Evolutionary conservation across 495 filamentous ascomycete species (phyloP).

Genomic region (Penicillium manginii): DNA sequence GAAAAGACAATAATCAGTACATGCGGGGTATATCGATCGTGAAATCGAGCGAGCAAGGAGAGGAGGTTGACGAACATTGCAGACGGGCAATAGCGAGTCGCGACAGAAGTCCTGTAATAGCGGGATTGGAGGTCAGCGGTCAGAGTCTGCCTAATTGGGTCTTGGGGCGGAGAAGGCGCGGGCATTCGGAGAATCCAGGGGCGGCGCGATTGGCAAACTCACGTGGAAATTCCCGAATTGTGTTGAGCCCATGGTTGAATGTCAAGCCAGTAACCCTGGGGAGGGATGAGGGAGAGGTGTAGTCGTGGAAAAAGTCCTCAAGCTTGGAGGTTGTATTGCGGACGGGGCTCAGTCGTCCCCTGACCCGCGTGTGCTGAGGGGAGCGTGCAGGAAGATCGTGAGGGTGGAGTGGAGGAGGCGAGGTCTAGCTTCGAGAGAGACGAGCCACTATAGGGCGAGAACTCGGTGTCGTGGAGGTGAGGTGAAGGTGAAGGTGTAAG

Average conservation of each 20-base stretch:
- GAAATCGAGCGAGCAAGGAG: not conserved
- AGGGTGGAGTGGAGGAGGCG: not conserved
- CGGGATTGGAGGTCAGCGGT: conserved; percentile 19
- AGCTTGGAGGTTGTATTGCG: conserved; percentile 6
- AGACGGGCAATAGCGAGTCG: conserved; percentile 92
- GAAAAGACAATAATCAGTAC: not conserved
- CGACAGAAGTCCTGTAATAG: conserved; percentile 83
- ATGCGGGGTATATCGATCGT: no score
- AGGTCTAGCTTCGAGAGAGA: not conserved
- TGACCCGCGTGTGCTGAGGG: conserved; percentile 34
- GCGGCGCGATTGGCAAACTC: conserved; percentile 40
- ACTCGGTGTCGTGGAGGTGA: not conserved
- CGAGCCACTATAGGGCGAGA: conserved; percentile 5
- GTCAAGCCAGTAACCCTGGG: not conserved
- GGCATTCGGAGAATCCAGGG: conserved; percentile 1
- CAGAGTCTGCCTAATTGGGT: conserved; percentile 19
- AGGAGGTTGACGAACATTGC: conserved; percentile 74
- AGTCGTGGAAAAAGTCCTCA: not conserved
- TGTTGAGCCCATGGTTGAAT: conserved; percentile 58
- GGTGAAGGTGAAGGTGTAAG: not conserved
- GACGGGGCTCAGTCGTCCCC: conserved; percentile 27
- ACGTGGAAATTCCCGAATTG: conserved; percentile 92
- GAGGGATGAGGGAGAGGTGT: not conserved
- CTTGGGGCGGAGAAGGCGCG: conserved; percentile 14
- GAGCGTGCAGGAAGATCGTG: not conserved